These are phyloP conservation scores for Pyricularia sp. DNA, from an alignment of 2,329 filamentous ascomycete species.

Conservation along the genomic window DNA sequence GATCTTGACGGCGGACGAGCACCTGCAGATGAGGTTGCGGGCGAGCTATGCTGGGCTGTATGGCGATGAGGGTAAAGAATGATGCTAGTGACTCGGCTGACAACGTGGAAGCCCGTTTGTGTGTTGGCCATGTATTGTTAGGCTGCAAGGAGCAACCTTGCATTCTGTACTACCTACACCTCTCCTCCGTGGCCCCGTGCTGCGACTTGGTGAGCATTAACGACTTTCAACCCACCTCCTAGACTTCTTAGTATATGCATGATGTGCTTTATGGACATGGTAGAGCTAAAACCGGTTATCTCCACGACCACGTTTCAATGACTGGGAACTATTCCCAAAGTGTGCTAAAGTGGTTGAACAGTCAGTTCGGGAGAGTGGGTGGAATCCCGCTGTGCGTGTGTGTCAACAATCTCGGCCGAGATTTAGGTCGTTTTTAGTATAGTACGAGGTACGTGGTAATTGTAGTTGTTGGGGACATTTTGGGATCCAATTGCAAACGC, in stretches of 20 bases:
- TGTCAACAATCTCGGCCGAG: background rate
- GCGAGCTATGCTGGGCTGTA: constrained; percentile 51
- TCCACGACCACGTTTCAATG: background rate
- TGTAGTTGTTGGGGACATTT: too few species aligned
- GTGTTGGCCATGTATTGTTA: background rate
- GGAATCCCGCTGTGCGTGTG: background rate
- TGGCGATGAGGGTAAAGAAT: constrained; percentile 12
- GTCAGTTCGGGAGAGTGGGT: background rate
- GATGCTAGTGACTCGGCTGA: background rate
- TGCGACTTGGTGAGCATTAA: background rate
- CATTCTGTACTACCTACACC: background rate
- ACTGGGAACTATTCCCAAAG: background rate
- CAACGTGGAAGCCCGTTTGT: background rate
- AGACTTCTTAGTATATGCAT: background rate
- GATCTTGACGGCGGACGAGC: constrained; percentile 54
- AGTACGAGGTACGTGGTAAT: background rate
- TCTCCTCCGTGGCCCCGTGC: background rate
- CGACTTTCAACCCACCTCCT: background rate
- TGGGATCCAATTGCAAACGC: too few species aligned
- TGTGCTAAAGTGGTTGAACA: background rate
- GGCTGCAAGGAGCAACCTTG: background rate
- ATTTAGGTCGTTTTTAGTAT: background rate
- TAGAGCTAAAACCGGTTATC: background rate
- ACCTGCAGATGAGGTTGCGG: constrained; percentile 47
- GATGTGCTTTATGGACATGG: background rate